Evolutionary conservation across 2,329 filamentous ascomycete species (phyloP).

Genomic region (Hymenoscyphus infarciens): DNA sequence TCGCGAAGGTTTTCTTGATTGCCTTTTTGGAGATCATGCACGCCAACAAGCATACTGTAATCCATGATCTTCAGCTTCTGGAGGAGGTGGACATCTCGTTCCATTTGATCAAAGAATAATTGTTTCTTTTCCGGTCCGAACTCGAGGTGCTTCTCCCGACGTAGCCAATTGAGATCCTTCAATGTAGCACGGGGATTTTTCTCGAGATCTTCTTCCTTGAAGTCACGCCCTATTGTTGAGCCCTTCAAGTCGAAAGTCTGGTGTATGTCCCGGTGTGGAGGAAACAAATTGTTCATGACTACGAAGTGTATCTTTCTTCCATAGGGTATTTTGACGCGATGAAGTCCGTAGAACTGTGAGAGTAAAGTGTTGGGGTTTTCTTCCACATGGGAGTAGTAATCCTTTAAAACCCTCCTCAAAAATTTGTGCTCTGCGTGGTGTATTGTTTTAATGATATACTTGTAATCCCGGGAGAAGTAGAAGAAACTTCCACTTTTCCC

Average conservation of each 20-base stretch:
- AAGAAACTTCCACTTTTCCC: slow-evolving; percentile 99
- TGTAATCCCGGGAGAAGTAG: slow-evolving; percentile 99
- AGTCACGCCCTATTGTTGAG: slow-evolving; percentile 89
- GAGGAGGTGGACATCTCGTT: slow-evolving; percentile 79
- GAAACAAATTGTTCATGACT: slow-evolving; percentile 99
- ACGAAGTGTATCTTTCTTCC: slow-evolving; percentile 99
- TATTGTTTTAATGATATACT: slow-evolving; percentile 99
- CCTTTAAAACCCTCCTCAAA: slow-evolving; percentile 75
- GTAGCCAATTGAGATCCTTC: slow-evolving; percentile 96
- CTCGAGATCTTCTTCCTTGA: slow-evolving; percentile 80
- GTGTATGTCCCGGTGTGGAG: slow-evolving; percentile 95
- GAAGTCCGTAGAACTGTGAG: slow-evolving; percentile 95
- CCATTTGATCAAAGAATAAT: slow-evolving; percentile 83
- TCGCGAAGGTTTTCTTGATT: slow-evolving; percentile 90
- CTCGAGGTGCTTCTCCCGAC: slow-evolving; percentile 79
- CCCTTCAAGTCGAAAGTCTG: slow-evolving; percentile 96
- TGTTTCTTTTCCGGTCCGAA: slow-evolving; percentile 85
- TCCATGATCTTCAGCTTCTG: slow-evolving; percentile 96
- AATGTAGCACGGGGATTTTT: slow-evolving; percentile 88
- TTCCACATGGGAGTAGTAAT: slow-evolving; percentile 91
- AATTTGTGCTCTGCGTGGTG: slow-evolving; percentile 93
- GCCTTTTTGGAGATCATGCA: slow-evolving; percentile 84
- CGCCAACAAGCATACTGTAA: slow-evolving; percentile 91
- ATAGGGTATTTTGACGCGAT: slow-evolving; percentile 97
- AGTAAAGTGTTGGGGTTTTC: slow-evolving; percentile 95